Conservation (phyloP, 768 basidiomycete species). For the Serpula lacrymans region DNA sequence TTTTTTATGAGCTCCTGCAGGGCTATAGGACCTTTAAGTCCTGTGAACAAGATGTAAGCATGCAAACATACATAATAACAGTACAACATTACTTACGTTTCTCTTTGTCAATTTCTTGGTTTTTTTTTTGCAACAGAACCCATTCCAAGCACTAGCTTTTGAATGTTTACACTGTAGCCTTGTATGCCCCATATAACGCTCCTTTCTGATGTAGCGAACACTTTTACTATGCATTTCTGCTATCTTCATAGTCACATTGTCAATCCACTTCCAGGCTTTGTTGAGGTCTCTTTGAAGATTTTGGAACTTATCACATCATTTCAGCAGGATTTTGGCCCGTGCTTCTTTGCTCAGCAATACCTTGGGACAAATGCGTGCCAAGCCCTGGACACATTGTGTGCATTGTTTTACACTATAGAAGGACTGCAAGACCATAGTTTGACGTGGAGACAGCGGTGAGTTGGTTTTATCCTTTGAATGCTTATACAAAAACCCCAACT, state of each 20-base stretch:
- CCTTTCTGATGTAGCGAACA: constrained; percentile 1
- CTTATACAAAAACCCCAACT: not conserved
- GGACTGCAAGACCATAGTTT: not conserved
- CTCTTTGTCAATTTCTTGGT: not conserved
- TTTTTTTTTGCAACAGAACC: constrained; percentile 8
- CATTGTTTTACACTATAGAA: not conserved
- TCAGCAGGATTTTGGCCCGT: not conserved
- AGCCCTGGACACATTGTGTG: not conserved
- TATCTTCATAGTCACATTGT: not conserved
- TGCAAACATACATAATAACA: not conserved
- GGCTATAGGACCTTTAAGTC: not conserved
- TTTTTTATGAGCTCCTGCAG: not conserved
- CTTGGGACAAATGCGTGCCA: not conserved
- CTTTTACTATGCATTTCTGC: constrained; percentile 5
- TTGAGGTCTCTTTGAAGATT: constrained; percentile 1
- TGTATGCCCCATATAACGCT: constrained; percentile 5
- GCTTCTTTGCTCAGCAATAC: not conserved
- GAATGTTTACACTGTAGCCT: not conserved
- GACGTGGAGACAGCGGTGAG: not conserved
- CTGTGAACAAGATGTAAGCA: not conserved
- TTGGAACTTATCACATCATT: not conserved
- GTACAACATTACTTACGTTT: not conserved
- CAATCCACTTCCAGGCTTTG: constrained; percentile 1
- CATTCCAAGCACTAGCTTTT: constrained; percentile 7
- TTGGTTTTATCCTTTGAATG: not conserved